A percentile compares a stretch with the other conserved stretches of the same genome.
phyloP scores from a whole-genome alignment of 2,329 filamentous ascomycete species.

The Fusarium irregulare region DNA sequence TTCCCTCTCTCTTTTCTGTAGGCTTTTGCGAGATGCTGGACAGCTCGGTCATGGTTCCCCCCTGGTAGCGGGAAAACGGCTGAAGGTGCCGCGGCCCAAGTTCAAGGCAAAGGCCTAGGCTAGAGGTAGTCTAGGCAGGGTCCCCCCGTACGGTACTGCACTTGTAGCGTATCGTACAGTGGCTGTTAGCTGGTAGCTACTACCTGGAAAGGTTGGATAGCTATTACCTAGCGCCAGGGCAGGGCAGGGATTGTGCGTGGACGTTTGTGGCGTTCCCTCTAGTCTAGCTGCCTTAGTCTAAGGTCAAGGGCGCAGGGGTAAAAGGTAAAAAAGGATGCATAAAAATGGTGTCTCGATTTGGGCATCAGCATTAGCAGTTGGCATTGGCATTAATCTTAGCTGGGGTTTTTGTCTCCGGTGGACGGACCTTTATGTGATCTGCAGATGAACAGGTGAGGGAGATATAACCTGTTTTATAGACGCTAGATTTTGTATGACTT shows the following conservation, averaged over 20 bases:
- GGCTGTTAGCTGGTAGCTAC: background rate
- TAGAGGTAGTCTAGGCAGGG: background rate
- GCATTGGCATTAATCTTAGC: slow-evolving; percentile 3
- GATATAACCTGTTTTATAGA: slow-evolving; percentile 1
- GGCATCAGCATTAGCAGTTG: slow-evolving; percentile 10
- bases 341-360: slow-evolving; percentile 13
- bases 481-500: background rate
- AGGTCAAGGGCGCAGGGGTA: slow-evolving; percentile 20
- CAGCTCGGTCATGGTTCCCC: slow-evolving; percentile 10
- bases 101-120: background rate
- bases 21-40: slow-evolving; percentile 3
- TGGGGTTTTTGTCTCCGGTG: slow-evolving; percentile 4
- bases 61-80: slow-evolving; percentile 36
- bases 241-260: slow-evolving; percentile 9
- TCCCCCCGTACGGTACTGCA: background rate
- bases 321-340: slow-evolving; percentile 18
- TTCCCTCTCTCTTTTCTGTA: background rate
- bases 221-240: background rate
- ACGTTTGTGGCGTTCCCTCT: slow-evolving; percentile 33
- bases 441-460: slow-evolving; percentile 7
- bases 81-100: slow-evolving; percentile 36
- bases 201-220: slow-evolving; percentile 14
- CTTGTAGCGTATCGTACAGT: slow-evolving; percentile 4
- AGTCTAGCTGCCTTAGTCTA: background rate
- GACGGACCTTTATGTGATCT: slow-evolving; percentile 37